A percentile compares a stretch with the other conserved stretches of the same genome.
Evolutionary conservation across 495 filamentous ascomycete genomes (phyloP).

Genomic region (Pyrenopolyporus hunteri): DNA sequence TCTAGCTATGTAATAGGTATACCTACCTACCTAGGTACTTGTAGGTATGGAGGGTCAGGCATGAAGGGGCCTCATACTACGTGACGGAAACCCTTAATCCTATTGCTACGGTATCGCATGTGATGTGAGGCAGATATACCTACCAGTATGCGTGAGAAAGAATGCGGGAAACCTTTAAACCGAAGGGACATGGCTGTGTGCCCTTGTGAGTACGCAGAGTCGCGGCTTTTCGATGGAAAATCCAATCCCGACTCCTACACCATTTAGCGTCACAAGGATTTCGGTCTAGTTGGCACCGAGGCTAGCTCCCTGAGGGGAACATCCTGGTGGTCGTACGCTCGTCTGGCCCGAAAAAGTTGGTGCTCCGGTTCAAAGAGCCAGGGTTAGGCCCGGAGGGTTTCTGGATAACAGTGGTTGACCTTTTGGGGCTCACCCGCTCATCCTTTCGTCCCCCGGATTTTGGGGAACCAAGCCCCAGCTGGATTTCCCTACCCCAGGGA

Average conservation of each 20-base stretch:
- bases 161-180: conserved; percentile 20
- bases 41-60: too few relatives aligned
- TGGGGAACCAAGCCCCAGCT: conserved; percentile 24
- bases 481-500: conserved; percentile 16
- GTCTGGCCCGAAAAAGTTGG: conserved; percentile 24
- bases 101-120: background rate
- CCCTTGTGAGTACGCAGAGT: background rate
- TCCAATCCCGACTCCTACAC: conserved; percentile 11
- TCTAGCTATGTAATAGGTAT: too few relatives aligned
- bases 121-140: background rate
- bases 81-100: background rate
- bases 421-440: conserved; percentile 14
- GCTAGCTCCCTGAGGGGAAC: conserved; percentile 28
- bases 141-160: too few relatives aligned
- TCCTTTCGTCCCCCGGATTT: conserved; percentile 36
- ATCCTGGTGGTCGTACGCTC: conserved; percentile 6
- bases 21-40: too few relatives aligned
- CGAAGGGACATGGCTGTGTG: conserved; percentile 5
- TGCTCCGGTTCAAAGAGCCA: conserved; percentile 17
- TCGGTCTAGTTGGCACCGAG: conserved; percentile 31
- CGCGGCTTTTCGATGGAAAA: conserved; percentile 13
- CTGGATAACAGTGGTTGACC: conserved; percentile 12
- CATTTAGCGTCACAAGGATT: conserved; percentile 1
- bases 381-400: background rate
- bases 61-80: background rate